Conservation (phyloP, 352 stramenopile species). For the Phytophthora palmivora region DNA sequence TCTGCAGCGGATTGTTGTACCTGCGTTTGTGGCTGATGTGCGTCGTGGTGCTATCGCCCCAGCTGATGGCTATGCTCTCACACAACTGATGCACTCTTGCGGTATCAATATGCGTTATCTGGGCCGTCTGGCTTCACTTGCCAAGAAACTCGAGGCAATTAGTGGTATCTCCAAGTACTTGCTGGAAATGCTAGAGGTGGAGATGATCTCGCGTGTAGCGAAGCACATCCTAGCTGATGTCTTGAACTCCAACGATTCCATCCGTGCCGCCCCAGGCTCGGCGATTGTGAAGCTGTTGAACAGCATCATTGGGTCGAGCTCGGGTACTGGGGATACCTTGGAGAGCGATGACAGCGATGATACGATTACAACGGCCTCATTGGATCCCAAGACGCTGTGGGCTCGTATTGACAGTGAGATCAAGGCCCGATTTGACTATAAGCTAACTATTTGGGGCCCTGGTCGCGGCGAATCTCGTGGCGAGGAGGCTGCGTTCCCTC, state of each 20-base stretch:
- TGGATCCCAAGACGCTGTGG: constrained; percentile 66
- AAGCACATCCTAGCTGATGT: constrained; percentile 90
- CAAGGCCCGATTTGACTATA: constrained; percentile 81
- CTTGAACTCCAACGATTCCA: constrained; percentile 63
- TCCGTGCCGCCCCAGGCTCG: constrained; percentile 72
- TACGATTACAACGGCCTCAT: constrained; percentile 19
- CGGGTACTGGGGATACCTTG: constrained; percentile 9
- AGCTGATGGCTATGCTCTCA: constrained; percentile 92
- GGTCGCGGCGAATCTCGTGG: constrained; percentile 18
- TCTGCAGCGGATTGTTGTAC: constrained; percentile 87
- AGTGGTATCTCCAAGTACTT: constrained; percentile 92
- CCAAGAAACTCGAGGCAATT: constrained; percentile 88
- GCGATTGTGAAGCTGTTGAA: constrained; percentile 90
- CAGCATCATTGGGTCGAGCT: constrained; percentile 68
- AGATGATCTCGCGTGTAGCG: constrained; percentile 94
- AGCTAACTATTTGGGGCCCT: constrained; percentile 72
- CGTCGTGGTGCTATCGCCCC: constrained; percentile 82
- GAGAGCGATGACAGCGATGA: constrained; percentile 31
- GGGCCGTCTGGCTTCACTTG: constrained; percentile 90
- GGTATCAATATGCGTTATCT: constrained; percentile 98
- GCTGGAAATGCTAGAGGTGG: constrained; percentile 94
- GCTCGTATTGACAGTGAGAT: constrained; percentile 66
- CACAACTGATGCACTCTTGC: constrained; percentile 94
- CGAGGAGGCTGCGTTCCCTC: constrained; percentile 22
- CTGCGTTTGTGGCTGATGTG: constrained; percentile 86